Evolutionary conservation across 805 yeast species (phyloP).

Genomic region (Zygoascus tannicola): DNA sequence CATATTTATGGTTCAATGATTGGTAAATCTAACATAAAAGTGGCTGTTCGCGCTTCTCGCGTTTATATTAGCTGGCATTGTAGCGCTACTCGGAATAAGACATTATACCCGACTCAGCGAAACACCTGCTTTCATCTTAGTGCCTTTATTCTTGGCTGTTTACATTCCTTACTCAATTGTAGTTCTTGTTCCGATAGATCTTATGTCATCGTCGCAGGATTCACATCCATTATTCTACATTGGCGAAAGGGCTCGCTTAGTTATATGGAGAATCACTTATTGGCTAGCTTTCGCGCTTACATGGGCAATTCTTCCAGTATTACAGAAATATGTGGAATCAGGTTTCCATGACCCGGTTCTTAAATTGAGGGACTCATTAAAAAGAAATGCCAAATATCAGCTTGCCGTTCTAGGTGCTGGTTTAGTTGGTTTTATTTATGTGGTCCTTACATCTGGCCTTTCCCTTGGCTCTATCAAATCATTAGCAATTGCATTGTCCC

Average conservation of each 20-base stretch:
- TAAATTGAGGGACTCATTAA: constrained; percentile 48
- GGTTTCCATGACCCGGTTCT: constrained; percentile 47
- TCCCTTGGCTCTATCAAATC: constrained; percentile 49
- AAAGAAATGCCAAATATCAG: constrained; percentile 52
- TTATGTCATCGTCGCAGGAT: constrained; percentile 42
- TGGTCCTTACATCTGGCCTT: constrained; percentile 47
- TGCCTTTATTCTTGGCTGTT: constrained; percentile 49
- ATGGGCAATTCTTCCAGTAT: constrained; percentile 64
- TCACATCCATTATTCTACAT: constrained; percentile 39
- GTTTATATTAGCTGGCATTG: constrained; percentile 23
- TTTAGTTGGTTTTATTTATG: constrained; percentile 47
- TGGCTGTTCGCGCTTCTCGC: constrained; percentile 20
- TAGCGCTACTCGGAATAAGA: constrained; percentile 31
- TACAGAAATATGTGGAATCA: constrained; percentile 64
- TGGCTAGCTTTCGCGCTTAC: constrained; percentile 76
- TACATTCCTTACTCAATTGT: constrained; percentile 69
- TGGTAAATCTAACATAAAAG: background rate
- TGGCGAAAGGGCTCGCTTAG: constrained; percentile 39
- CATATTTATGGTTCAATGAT: background rate
- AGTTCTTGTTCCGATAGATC: constrained; percentile 65
- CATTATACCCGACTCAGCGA: constrained; percentile 28
- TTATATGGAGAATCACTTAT: constrained; percentile 64
- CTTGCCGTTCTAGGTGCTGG: constrained; percentile 45
- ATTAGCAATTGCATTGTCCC: constrained; percentile 65
- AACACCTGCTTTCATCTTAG: constrained; percentile 36